These are phyloP conservation scores for Podospora sp. DNA, from an alignment of 495 filamentous ascomycete species.

Conservation along the genomic window DNA sequence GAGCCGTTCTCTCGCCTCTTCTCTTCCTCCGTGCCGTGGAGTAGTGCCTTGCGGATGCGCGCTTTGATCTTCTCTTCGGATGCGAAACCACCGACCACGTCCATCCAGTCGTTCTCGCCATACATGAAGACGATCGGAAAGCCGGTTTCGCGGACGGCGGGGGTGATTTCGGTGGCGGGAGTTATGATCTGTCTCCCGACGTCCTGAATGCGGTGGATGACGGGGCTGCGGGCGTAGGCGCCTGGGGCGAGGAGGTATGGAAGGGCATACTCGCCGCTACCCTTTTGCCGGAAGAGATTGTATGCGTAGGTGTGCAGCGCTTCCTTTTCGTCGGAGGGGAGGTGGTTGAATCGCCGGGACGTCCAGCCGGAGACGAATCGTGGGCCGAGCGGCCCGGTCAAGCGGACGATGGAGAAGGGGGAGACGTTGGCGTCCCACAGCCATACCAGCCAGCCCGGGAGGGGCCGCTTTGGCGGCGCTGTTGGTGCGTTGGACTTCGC, in stretches of 20 bases:
- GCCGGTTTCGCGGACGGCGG: conserved; percentile 63
- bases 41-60: conserved; percentile 59
- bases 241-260: conserved; percentile 92
- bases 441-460: conserved; percentile 84
- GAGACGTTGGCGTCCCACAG: conserved; percentile 98
- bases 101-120: conserved; percentile 98
- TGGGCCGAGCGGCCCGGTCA: conserved; percentile 89
- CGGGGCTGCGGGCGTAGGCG: conserved; percentile 83
- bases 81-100: conserved; percentile 80
- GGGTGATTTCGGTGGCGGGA: conserved; percentile 38
- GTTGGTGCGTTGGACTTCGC: conserved; percentile 28
- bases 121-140: conserved; percentile 91
- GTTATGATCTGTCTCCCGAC: conserved; percentile 68
- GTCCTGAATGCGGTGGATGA: conserved; percentile 84
- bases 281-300: conserved; percentile 87
- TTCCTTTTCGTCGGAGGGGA: conserved; percentile 78
- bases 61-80: conserved; percentile 78
- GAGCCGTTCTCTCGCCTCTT: conserved; percentile 70
- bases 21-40: conserved; percentile 66
- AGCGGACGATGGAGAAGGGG: conserved; percentile 86
- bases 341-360: conserved; percentile 83
- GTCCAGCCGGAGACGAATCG: conserved; percentile 95
- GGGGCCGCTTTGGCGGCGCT: conserved; percentile 53
- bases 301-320: conserved; percentile 91
- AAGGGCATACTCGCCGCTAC: conserved; percentile 93